Evolutionary conservation across 2,329 filamentous ascomycete genomes (phyloP), one percentile per base, ranked within the genome.

Genomic region (Orbilia ellipsospora): DNA sequence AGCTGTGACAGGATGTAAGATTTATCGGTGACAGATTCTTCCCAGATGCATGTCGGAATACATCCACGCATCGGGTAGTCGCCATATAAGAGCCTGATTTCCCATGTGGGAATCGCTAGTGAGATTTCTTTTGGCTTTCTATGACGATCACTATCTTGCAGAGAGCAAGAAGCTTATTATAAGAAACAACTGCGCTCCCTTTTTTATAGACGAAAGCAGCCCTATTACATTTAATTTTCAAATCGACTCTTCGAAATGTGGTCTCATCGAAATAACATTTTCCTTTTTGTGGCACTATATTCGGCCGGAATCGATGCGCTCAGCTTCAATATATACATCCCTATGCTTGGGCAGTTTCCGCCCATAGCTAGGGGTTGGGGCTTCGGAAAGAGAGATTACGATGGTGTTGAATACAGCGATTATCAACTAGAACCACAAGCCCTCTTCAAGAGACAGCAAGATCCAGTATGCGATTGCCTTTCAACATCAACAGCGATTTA

Each of bases 81-180:
- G 45, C 54, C 44, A 64, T 72, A 72, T 72, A 72, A 72, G 67
- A 72, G 36, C 44, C 23, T 40, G 52, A 44, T 18, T 45, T 65
- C 54, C 67, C 67, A 57, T 50, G 13, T 44, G 26, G 52, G 54
- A 54, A 44, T 28, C 23, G 18, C 5, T 44, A 26, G 45, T 65
- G 42, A 56, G 42, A 44, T 40, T 52, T 65, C n/a, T 54, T 51
- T 59, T 60, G 36, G 20, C 60, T 42, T 55, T 70, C 20, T 60
- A 54, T 64, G 52, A 64, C 54, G 60, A 65, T 72, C 60, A 72
- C 59, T 44, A 72, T 45, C 52, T 72, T 64, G 52, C 44, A 60
- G 40, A 28, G 42, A 48, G 55, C 26, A 18, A 54, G 36, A 8
- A 36, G 15, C 7, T 52, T 59, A 70, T 44, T 63, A 72, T 51